Evolutionary conservation across 345 rosid genomes (phyloP).

Genomic region (Excoecaria agallocha): DNA sequence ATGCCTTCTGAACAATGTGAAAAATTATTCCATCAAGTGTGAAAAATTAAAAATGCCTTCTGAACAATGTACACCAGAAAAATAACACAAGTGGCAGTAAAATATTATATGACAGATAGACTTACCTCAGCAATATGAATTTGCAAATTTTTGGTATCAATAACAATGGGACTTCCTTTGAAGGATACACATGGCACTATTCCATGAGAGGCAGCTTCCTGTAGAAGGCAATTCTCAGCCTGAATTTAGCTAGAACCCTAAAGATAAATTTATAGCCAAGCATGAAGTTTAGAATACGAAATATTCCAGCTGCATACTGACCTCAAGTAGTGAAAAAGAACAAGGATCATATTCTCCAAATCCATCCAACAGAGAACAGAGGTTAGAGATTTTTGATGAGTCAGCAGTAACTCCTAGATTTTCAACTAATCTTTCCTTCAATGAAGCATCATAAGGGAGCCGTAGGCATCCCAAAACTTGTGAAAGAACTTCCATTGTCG

Average conservation of each 20-base stretch:
- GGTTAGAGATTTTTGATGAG: constrained; percentile 47
- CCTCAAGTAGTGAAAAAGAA: constrained; percentile 89
- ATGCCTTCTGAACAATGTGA: too few species aligned
- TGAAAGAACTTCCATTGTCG: constrained; percentile 74
- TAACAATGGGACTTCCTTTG: constrained; percentile 50
- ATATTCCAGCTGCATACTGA: constrained; percentile 27
- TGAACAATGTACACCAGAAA: constrained; percentile 12
- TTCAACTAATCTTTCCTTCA: constrained; percentile 62
- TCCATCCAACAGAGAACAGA: constrained; percentile 74
- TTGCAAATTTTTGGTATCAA: constrained; percentile 60
- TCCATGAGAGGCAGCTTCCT: constrained; percentile 87
- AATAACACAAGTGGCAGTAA: neutral
- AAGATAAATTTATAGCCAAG: constrained; percentile 4
- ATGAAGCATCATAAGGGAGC: constrained; percentile 63
- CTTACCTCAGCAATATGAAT: constrained; percentile 63
- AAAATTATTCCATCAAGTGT: too few species aligned
- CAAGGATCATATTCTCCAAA: constrained; percentile 96
- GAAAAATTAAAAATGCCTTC: too few species aligned
- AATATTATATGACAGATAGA: neutral
- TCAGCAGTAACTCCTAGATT: constrained; percentile 53
- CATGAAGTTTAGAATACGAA: constrained; percentile 9
- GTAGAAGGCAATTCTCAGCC: constrained; percentile 13
- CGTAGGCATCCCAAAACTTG: constrained; percentile 83
- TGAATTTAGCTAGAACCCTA: neutral
- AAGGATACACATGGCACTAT: constrained; percentile 61